phyloP scores from a whole-genome alignment of 2,329 filamentous ascomycete species.

The Pyrenophora teres region DNA sequence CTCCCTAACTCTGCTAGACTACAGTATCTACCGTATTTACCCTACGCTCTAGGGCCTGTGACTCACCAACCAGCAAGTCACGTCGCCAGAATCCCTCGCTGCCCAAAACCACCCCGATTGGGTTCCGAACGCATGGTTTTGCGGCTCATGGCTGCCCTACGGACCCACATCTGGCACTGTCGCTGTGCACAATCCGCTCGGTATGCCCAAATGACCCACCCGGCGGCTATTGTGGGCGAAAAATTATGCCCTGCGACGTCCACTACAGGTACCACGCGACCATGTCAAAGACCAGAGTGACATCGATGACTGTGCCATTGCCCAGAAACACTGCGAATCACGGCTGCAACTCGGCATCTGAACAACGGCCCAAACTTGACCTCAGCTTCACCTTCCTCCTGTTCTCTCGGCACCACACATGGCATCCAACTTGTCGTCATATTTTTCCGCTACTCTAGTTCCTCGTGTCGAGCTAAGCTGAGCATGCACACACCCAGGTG shows the following conservation, averaged over 20 bases:
- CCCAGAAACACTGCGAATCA: no score
- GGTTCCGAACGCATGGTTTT: constrained; percentile 25
- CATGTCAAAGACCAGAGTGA: background rate
- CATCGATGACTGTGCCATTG: no score
- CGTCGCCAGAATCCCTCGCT: constrained; percentile 22
- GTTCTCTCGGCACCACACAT: no score
- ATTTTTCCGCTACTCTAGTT: no score
- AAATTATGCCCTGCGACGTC: background rate
- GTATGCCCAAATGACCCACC: constrained; percentile 31
- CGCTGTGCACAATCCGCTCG: constrained; percentile 19
- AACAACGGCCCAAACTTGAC: no score
- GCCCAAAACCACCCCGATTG: constrained; percentile 32
- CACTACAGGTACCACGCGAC: constrained; percentile 10
- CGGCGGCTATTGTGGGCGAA: constrained; percentile 29
- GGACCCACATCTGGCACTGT: constrained; percentile 30
- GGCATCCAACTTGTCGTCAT: no score
- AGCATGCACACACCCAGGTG: no score
- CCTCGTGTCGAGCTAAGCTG: no score
- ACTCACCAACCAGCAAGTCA: constrained; percentile 25
- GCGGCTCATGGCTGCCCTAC: constrained; percentile 36
- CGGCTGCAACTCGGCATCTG: no score
- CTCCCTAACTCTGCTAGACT: constrained; percentile 8
- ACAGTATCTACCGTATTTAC: background rate
- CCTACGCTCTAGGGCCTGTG: constrained; percentile 19
- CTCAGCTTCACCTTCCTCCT: no score